Evolutionary conservation across 352 stramenopile genomes (phyloP).

Genomic region (Pythium phragmiticola): DNA sequence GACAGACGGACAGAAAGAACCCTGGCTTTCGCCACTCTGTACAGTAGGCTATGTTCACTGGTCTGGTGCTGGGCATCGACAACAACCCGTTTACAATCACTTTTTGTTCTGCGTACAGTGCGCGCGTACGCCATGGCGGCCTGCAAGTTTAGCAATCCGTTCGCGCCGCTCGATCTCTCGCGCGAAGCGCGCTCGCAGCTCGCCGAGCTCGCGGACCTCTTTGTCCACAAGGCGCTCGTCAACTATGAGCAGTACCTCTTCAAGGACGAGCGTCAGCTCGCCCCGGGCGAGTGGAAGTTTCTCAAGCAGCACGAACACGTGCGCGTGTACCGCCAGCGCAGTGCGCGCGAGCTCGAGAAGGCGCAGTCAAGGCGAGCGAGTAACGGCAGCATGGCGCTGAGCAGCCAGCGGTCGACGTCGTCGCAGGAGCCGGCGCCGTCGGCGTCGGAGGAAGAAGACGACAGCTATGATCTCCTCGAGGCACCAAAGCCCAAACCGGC

Average conservation of each 20-base stretch:
- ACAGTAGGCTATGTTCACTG: no score
- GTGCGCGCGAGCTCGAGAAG: slow-evolving; percentile 1
- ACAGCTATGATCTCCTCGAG: slow-evolving; percentile 8
- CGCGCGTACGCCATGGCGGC: slow-evolving; percentile 16
- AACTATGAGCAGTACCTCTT: slow-evolving; percentile 48
- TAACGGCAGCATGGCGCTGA: neutral
- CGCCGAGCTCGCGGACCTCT: slow-evolving; percentile 30
- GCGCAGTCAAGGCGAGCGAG: neutral
- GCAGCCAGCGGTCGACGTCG: slow-evolving; percentile 4
- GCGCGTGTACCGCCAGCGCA: slow-evolving; percentile 25
- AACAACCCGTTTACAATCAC: no score
- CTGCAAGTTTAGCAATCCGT: slow-evolving; percentile 36
- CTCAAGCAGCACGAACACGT: slow-evolving; percentile 38
- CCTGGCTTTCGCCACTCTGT: no score
- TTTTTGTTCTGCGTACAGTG: no score
- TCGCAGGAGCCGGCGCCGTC: slow-evolving; percentile 3
- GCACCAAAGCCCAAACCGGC: slow-evolving; percentile 9
- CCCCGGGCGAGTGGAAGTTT: slow-evolving; percentile 47
- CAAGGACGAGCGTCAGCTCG: slow-evolving; percentile 34
- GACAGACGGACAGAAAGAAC: no score
- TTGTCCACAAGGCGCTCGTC: slow-evolving; percentile 43
- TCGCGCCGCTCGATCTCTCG: slow-evolving; percentile 45
- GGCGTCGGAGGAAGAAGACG: slow-evolving; percentile 11
- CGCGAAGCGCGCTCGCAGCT: slow-evolving; percentile 40
- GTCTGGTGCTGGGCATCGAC: no score